Conservation (phyloP, 305 asterid genomes). For the Andrographis paniculata region DNA sequence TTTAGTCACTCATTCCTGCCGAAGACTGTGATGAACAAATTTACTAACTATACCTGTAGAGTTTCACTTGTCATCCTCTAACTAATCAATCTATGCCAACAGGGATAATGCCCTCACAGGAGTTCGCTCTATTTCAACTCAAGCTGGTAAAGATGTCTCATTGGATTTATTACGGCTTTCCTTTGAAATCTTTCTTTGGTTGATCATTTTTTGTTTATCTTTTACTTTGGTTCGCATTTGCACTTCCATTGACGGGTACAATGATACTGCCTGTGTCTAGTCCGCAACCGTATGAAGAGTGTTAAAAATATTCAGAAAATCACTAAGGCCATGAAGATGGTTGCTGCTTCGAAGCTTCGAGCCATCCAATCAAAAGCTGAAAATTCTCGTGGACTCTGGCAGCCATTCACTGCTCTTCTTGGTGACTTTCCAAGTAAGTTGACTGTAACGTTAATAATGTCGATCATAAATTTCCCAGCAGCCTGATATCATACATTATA, state of each 20-base stretch:
- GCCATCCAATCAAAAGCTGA: slow-evolving; percentile 81
- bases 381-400: slow-evolving; percentile 96
- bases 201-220: background rate
- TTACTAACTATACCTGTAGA: too few relatives aligned
- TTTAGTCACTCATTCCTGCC: too few relatives aligned
- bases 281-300: slow-evolving; percentile 92
- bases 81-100: slow-evolving; percentile 17
- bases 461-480: background rate
- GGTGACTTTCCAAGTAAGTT: slow-evolving; percentile 91
- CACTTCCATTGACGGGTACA: background rate
- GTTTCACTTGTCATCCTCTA: slow-evolving; percentile 10
- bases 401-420: slow-evolving; percentile 94
- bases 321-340: slow-evolving; percentile 99
- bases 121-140: slow-evolving; percentile 78
- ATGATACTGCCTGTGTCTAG: slow-evolving; percentile 23
- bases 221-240: background rate
- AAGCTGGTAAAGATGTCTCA: slow-evolving; percentile 78
- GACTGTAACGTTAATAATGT: background rate
- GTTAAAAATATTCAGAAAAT: slow-evolving; percentile 87
- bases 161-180: too few relatives aligned
- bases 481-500: background rate
- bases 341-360: slow-evolving; percentile 97
- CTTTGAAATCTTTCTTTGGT: too few relatives aligned
- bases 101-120: slow-evolving; percentile 62
- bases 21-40: background rate